Percentiles rank a stretch among this genome's conserved stretches.
Evolutionary conservation across 2,329 filamentous ascomycete genomes (phyloP).

Genomic region (Calonectria leucothoes): DNA sequence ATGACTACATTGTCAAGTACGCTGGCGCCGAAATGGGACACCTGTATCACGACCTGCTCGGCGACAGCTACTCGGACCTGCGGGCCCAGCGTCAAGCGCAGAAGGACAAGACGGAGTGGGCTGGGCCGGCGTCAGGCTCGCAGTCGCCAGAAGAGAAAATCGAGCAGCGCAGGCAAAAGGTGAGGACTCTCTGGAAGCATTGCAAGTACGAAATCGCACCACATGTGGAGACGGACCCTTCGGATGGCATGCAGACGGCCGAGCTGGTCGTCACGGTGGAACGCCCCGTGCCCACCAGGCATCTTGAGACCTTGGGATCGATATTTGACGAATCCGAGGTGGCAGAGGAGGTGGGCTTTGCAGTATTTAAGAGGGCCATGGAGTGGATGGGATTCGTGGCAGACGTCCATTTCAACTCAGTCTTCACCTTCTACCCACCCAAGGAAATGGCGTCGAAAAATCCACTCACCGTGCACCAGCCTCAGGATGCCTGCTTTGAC

Average conservation of each 20-base stretch:
- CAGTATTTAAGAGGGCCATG: slow-evolving; percentile 55
- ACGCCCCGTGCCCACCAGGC: slow-evolving; percentile 50
- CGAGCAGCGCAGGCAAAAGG: slow-evolving; percentile 52
- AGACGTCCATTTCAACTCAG: slow-evolving; percentile 52
- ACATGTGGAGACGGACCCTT: not conserved
- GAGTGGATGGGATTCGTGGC: slow-evolving; percentile 54
- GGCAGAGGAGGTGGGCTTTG: slow-evolving; percentile 48
- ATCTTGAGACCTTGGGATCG: slow-evolving; percentile 51
- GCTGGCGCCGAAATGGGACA: slow-evolving; percentile 52
- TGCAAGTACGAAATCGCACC: slow-evolving; percentile 47
- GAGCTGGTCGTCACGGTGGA: slow-evolving; percentile 4
- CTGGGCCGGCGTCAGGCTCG: slow-evolving; percentile 26
- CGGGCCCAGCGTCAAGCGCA: slow-evolving; percentile 42
- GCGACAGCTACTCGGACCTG: slow-evolving; percentile 50
- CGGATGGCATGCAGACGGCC: not conserved
- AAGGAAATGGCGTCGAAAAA: slow-evolving; percentile 36
- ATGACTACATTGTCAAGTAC: slow-evolving; percentile 51
- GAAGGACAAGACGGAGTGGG: slow-evolving; percentile 18
- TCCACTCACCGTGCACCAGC: slow-evolving; percentile 50
- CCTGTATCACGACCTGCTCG: slow-evolving; percentile 56
- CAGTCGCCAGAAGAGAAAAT: slow-evolving; percentile 38
- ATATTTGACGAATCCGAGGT: slow-evolving; percentile 46
- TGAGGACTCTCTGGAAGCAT: slow-evolving; percentile 55
- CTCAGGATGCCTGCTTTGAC: slow-evolving; percentile 50
- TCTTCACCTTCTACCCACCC: slow-evolving; percentile 53